Percentiles rank a stretch among this genome's conserved stretches.
phyloP scores from a whole-genome alignment of 2,329 filamentous ascomycete species.

The Reticulascus tulasneorum region DNA sequence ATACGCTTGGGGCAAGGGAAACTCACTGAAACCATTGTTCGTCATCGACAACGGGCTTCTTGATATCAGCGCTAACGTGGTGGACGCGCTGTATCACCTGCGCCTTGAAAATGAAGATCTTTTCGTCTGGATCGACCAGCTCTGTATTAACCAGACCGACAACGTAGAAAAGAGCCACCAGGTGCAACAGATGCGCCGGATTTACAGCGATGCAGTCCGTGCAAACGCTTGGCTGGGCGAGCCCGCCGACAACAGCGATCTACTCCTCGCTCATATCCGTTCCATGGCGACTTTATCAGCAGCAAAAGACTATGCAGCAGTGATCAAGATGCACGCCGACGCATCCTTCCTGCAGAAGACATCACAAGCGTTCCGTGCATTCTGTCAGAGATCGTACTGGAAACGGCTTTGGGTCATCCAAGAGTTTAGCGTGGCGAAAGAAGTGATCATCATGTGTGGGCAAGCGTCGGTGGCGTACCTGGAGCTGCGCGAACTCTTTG shows the following conservation, averaged over 20 bases:
- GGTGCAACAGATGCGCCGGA: constrained; percentile 5
- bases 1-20: constrained; percentile 2
- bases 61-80: neutral
- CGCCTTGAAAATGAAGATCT: neutral
- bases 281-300: neutral
- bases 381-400: constrained; percentile 33
- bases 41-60: neutral
- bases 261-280: neutral
- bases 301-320: neutral
- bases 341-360: constrained; percentile 1
- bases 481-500: constrained; percentile 1
- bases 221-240: constrained; percentile 7
- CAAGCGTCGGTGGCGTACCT: neutral
- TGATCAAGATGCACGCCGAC: neutral
- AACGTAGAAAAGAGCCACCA: constrained; percentile 6
- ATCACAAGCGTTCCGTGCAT: constrained; percentile 2
- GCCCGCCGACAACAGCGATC: neutral
- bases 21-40: neutral
- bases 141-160: constrained; percentile 7
- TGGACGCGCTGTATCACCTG: constrained; percentile 2
- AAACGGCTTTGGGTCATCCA: constrained; percentile 27
- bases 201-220: constrained; percentile 4
- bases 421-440: constrained; percentile 21
- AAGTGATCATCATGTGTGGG: constrained; percentile 22
- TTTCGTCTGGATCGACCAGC: constrained; percentile 5